Percentiles rank a stretch among this genome's conserved stretches.
phyloP scores from a whole-genome alignment of 805 yeast species.

The Wilhelminamyces savonicus region DNA sequence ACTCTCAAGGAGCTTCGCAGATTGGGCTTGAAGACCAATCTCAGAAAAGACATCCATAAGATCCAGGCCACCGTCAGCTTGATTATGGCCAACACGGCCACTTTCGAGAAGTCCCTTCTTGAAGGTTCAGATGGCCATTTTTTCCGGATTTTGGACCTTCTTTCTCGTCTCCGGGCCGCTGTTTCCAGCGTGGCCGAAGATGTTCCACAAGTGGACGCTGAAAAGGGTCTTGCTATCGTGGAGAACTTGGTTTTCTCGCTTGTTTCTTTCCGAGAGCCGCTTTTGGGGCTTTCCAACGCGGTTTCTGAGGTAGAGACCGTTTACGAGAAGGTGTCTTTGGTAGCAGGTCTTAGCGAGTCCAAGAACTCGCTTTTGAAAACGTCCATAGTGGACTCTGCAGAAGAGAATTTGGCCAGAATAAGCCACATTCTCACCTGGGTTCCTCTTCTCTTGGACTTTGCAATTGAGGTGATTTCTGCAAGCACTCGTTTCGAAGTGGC shows the following conservation, averaged over 20 bases:
- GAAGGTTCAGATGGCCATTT: slow-evolving; percentile 46
- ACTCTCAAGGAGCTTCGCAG: slow-evolving; percentile 66
- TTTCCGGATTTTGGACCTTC: slow-evolving; percentile 66
- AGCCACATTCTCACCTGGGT: slow-evolving; percentile 18
- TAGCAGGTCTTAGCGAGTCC: slow-evolving; percentile 7
- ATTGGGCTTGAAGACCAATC: slow-evolving; percentile 67
- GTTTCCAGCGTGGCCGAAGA: slow-evolving; percentile 61
- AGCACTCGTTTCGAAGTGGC: slow-evolving; percentile 6
- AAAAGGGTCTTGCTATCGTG: slow-evolving; percentile 66
- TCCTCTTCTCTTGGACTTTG: slow-evolving; percentile 32
- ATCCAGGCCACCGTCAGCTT: slow-evolving; percentile 57
- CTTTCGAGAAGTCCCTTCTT: slow-evolving; percentile 35
- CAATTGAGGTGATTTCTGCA: slow-evolving; percentile 12
- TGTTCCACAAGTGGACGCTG: slow-evolving; percentile 67
- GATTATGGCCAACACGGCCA: slow-evolving; percentile 49
- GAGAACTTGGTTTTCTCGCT: slow-evolving; percentile 65
- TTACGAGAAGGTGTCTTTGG: slow-evolving; percentile 8
- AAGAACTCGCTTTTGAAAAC: slow-evolving; percentile 8
- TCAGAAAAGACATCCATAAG: slow-evolving; percentile 60
- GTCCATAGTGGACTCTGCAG: slow-evolving; percentile 11
- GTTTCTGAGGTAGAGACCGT: slow-evolving; percentile 8
- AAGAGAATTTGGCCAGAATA: slow-evolving; percentile 10
- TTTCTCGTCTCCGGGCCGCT: slow-evolving; percentile 72
- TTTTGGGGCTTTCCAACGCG: slow-evolving; percentile 25
- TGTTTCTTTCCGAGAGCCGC: slow-evolving; percentile 45